Base-by-base conservation (phyloP, 1,284 basidiomycete species). In the Boletus smithii region DNA sequence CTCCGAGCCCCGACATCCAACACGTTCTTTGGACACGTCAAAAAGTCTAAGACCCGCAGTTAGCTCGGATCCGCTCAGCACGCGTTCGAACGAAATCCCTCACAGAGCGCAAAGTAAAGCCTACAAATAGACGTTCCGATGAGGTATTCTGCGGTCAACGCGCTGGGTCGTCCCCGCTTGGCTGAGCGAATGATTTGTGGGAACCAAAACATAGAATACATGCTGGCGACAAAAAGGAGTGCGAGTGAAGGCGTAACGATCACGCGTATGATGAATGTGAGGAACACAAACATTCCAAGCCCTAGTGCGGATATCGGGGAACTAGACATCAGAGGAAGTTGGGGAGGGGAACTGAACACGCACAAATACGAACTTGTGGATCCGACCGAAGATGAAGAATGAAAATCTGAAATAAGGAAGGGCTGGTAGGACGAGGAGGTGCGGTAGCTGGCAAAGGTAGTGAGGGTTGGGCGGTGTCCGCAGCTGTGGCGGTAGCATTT, bases 101-200 rank as follows among this genome's bases (percentile, higher is more conserved):
- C 59, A 92, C 91, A 95, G 23, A 91, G 64, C 3, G 83, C 80
- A 40, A 88, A 74, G 44, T 80, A 85, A 27, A 91, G 67, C 43
- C 91, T 73, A 46, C 83, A 85, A 0, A 81, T 48, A 0, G 85
- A 88, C 2, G 83, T 88, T 8, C 90, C 91, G 14, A 95, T 48
- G n/a, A 95, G 66, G 58, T 92, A 93, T 54, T 83, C 79, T 38
- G 72, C 73, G 6, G 76, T 71, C 37, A 95, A 65, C 0, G 85
- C 87, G 58, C 85, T 85, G 7, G 76, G 76, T 44, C 87, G 76
- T 5, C 86, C 88, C 17, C 86, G 76, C 20, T 77, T 75, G 6
- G 78, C 80, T 32, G 91, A 89, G 22, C 92, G 76, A 52, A 85
- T 74, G 44, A 95, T 91, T 69, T 95, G 91, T 5, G 88, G 85